phyloP scores from a whole-genome alignment of 1,139 yeast genomes.

The Geotrichum citri-aurantii region DNA sequence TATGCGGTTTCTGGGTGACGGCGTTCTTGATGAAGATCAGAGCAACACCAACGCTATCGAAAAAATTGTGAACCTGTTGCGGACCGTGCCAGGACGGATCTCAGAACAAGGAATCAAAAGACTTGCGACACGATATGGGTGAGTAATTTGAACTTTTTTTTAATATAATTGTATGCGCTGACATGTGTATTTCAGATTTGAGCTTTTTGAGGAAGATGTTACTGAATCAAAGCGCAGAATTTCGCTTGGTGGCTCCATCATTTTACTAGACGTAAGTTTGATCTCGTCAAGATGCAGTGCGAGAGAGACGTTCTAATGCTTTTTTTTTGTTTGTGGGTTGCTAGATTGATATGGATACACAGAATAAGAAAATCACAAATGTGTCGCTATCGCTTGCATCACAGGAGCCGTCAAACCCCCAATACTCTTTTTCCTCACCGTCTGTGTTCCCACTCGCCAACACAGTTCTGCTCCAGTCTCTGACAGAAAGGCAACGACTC shows the following conservation, averaged over 20 bases:
- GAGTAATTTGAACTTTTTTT: background rate
- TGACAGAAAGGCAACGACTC: constrained; percentile 29
- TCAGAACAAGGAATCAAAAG: constrained; percentile 32
- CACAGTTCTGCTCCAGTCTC: constrained; percentile 26
- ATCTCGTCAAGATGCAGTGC: background rate
- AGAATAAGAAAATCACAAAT: constrained; percentile 20
- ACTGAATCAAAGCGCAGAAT: constrained; percentile 29
- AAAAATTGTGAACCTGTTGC: constrained; percentile 28
- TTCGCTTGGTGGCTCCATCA: constrained; percentile 36
- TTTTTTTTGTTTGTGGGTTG: background rate
- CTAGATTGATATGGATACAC: constrained; percentile 23
- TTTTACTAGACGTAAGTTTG: constrained; percentile 33
- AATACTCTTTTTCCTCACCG: constrained; percentile 29
- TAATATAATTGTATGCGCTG: background rate
- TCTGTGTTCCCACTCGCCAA: constrained; percentile 27
- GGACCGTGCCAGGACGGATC: constrained; percentile 33
- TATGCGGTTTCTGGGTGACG: constrained; percentile 10
- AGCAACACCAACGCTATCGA: constrained; percentile 21
- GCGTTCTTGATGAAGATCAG: constrained; percentile 2
- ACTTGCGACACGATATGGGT: constrained; percentile 28
- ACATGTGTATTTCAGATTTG: constrained; percentile 24
- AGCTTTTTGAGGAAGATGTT: constrained; percentile 33
- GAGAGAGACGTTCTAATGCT: background rate
- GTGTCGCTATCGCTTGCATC: constrained; percentile 32
- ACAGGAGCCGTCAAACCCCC: constrained; percentile 24